These are phyloP conservation scores for Sesbania bispinosa DNA, from an alignment of 306 rosid genomes.

Conservation along the genomic window DNA sequence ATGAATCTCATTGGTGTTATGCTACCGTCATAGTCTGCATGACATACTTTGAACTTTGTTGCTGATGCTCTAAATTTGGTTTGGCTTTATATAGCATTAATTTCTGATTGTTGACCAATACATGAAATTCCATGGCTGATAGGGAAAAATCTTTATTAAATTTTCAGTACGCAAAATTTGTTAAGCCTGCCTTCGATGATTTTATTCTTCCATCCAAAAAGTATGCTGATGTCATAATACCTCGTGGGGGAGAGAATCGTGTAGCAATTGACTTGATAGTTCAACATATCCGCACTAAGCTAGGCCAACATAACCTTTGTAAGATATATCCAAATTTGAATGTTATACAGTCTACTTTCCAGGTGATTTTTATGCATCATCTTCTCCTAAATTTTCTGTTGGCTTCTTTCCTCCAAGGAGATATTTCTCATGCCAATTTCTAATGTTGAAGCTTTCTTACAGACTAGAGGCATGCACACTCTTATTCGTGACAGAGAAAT, in stretches of 20 bases:
- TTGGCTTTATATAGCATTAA: background rate
- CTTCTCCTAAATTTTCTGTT: background rate
- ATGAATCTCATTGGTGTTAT: background rate
- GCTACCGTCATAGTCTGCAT: background rate
- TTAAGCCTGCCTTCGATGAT: slow-evolving; percentile 95
- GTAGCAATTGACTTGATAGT: slow-evolving; percentile 96
- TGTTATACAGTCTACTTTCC: slow-evolving; percentile 81
- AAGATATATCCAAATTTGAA: slow-evolving; percentile 80
- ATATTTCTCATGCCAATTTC: slow-evolving; percentile 6
- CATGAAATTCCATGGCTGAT: slow-evolving; percentile 28
- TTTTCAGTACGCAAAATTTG: slow-evolving; percentile 86
- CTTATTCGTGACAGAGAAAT: slow-evolving; percentile 78
- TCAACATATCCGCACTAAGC: slow-evolving; percentile 89
- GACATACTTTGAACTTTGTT: background rate
- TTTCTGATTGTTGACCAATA: slow-evolving; percentile 8
- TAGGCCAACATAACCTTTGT: slow-evolving; percentile 92
- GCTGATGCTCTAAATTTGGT: slow-evolving; percentile 13
- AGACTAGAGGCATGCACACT: slow-evolving; percentile 97
- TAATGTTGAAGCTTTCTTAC: slow-evolving; percentile 31
- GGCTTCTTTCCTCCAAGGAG: background rate
- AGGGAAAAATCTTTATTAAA: background rate
- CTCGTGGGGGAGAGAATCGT: slow-evolving; percentile 84
- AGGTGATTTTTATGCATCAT: slow-evolving; percentile 53
- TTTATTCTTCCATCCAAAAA: slow-evolving; percentile 92
- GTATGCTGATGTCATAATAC: slow-evolving; percentile 90